phyloP scores from a whole-genome alignment of 176 grass and related monocot species.

The Alloteropsis semialata region DNA sequence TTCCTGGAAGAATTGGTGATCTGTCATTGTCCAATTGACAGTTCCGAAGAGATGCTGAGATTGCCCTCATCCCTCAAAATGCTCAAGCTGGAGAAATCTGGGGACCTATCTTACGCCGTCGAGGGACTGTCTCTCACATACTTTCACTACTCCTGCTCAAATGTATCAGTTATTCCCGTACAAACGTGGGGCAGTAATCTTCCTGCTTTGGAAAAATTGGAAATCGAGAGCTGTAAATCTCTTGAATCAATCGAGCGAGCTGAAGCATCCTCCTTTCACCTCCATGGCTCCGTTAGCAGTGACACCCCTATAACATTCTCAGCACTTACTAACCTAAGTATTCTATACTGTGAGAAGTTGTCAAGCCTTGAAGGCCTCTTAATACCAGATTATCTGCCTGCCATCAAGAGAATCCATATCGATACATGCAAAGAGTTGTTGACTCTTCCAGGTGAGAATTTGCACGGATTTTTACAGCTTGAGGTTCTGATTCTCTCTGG shows the following conservation, averaged over 20 bases:
- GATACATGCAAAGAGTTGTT: no score
- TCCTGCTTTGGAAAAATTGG: background rate
- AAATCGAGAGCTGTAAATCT: rapidly evolving
- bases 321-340: background rate
- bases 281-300: background rate
- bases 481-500: no score
- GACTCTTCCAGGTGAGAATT: no score
- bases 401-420: background rate
- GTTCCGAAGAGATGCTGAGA: rapidly evolving
- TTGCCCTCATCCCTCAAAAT: background rate
- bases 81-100: background rate
- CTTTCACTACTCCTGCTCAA: background rate
- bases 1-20: background rate
- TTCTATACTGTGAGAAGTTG: background rate
- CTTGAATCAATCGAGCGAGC: background rate
- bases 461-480: no score
- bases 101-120: background rate
- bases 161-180: no score
- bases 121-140: background rate
- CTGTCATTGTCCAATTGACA: background rate
- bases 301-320: background rate
- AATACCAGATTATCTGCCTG: background rate
- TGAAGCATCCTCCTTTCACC: background rate
- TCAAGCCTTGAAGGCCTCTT: background rate
- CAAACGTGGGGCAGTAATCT: background rate